phyloP scores from a whole-genome alignment of 75 land plant genomes.

The Pinus albicaulis region DNA sequence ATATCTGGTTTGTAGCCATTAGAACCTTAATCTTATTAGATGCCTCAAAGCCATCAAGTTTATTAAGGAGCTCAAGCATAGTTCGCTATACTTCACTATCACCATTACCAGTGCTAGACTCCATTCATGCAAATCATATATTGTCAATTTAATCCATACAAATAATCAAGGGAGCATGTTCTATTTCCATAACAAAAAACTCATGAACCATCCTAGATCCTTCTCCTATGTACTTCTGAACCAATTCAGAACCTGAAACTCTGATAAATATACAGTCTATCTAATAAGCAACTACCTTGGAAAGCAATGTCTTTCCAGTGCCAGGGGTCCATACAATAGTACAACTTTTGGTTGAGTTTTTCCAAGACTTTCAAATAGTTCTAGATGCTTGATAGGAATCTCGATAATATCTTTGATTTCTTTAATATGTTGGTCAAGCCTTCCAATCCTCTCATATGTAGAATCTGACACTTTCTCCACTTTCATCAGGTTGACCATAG shows the following conservation, averaged over 20 bases:
- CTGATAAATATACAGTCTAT: no score
- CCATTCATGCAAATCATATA: slow-evolving; percentile 96
- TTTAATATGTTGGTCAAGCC: slow-evolving; percentile 92
- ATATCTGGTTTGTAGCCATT: no score
- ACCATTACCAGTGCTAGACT: slow-evolving; percentile 93
- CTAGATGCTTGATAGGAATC: no score
- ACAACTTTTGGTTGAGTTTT: no score
- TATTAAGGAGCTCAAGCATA: slow-evolving; percentile 96
- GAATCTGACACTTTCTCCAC: slow-evolving; percentile 97
- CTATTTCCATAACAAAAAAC: slow-evolving; percentile 28
- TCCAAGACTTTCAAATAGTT: no score
- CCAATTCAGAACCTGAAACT: no score
- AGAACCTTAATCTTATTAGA: slow-evolving; percentile 98
- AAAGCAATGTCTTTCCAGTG: no score
- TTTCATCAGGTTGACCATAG: slow-evolving; percentile 92
- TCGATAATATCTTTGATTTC: slow-evolving; percentile 94
- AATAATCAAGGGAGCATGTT: slow-evolving; percentile 96
- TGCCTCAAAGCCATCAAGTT: slow-evolving; percentile 98
- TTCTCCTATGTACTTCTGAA: no score
- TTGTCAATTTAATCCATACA: slow-evolving; percentile 99
- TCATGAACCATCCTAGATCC: no score
- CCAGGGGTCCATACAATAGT: no score
- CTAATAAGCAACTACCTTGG: no score
- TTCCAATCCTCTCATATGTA: slow-evolving; percentile 96
- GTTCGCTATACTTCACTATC: slow-evolving; percentile 98